Percentiles rank a stretch among this genome's conserved stretches.
Evolutionary conservation across 495 filamentous ascomycete species (phyloP).

Genomic region (Cryomyces antarcticus): DNA sequence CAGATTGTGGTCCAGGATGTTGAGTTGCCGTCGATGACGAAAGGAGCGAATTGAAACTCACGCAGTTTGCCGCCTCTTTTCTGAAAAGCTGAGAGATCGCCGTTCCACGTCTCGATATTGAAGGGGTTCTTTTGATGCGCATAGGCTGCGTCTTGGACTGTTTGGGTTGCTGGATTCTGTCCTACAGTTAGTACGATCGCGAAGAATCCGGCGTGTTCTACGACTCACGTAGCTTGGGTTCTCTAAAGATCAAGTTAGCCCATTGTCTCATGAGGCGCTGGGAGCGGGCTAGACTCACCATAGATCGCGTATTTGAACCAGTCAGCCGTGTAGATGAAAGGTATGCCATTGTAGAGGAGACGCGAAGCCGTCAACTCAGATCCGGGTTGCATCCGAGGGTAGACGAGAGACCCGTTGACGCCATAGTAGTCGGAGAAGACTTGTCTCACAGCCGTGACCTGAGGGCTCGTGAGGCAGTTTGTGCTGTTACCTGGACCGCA

Average conservation of each 20-base stretch:
- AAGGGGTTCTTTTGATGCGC: conserved; percentile 16
- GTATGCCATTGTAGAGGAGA: neutral
- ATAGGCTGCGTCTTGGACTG: conserved; percentile 15
- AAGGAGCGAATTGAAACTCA: no score
- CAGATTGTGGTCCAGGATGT: no score
- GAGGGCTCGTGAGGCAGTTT: conserved; percentile 11
- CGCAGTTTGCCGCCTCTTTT: conserved; percentile 12
- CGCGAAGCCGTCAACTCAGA: neutral
- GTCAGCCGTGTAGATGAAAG: conserved; percentile 9
- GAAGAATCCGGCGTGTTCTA: neutral
- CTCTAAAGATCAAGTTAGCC: no score
- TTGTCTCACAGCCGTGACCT: conserved; percentile 5
- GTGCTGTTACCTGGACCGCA: conserved; percentile 6
- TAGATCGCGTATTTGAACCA: conserved; percentile 35
- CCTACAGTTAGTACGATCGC: neutral
- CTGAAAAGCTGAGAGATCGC: conserved; percentile 11
- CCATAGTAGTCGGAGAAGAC: conserved; percentile 5
- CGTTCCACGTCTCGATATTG: conserved; percentile 29
- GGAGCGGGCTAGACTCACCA: conserved; percentile 21
- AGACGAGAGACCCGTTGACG: conserved; percentile 13
- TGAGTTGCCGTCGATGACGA: no score
- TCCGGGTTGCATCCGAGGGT: conserved; percentile 17
- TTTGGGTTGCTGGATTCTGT: conserved; percentile 23
- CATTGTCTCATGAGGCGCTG: neutral
- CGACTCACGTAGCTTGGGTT: neutral